Evolutionary conservation across 495 filamentous ascomycete species (phyloP).

Genomic region (Aspergillus sclerotioniger): DNA sequence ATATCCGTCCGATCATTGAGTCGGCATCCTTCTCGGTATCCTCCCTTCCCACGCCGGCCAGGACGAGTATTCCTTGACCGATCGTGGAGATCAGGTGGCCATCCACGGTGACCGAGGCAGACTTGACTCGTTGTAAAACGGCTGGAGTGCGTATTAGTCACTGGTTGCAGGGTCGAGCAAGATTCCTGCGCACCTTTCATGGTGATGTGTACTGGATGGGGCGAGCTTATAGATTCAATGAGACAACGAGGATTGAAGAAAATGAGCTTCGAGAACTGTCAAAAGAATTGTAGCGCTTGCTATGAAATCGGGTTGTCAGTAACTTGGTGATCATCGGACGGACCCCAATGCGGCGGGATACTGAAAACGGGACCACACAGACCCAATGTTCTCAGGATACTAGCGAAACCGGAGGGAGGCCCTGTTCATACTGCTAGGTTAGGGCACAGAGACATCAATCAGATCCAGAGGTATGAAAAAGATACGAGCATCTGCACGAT

Average conservation of each 20-base stretch:
- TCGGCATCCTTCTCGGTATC: conserved; percentile 90
- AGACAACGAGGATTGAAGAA: background rate
- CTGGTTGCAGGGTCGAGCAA: background rate
- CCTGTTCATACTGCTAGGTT: background rate
- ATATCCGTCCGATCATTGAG: conserved; percentile 73
- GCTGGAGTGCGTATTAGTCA: conserved; percentile 49
- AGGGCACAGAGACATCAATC: background rate
- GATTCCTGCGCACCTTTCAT: conserved; percentile 22
- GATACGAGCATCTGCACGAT: background rate
- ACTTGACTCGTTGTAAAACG: conserved; percentile 91
- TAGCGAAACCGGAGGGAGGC: background rate
- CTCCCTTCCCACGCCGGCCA: conserved; percentile 85
- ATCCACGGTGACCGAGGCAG: conserved; percentile 98
- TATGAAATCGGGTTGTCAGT: background rate
- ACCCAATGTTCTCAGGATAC: background rate
- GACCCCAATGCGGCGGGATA: background rate
- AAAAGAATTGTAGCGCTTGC: background rate
- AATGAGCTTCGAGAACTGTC: background rate
- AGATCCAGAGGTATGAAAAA: background rate
- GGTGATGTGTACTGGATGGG: background rate
- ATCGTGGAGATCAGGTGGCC: conserved; percentile 85
- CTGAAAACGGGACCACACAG: background rate
- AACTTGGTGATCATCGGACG: background rate
- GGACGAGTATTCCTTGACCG: conserved; percentile 83
- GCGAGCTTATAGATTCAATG: background rate